Conservation (phyloP, 2,329 filamentous ascomycete species). For the Celoporthe dispersa region DNA sequence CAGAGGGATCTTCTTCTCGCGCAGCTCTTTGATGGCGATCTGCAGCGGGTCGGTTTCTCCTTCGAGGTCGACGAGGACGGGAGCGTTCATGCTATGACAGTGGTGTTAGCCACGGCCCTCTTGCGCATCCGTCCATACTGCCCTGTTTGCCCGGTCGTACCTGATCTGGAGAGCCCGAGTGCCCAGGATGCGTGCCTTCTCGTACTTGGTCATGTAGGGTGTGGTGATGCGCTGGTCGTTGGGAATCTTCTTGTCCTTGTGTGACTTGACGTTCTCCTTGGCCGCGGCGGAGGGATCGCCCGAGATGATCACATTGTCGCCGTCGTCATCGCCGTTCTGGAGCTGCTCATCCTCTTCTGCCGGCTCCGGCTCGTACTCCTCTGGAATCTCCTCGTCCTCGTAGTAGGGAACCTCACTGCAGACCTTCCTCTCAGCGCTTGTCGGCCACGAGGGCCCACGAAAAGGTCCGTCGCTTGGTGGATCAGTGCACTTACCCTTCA, state of each 20-base stretch:
- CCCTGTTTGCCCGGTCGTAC: slow-evolving; percentile 53
- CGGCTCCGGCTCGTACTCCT: slow-evolving; percentile 60
- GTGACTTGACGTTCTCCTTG: slow-evolving; percentile 58
- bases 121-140: neutral
- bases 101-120: slow-evolving; percentile 33
- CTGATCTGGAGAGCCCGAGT: slow-evolving; percentile 95
- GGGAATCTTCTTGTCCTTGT: slow-evolving; percentile 85
- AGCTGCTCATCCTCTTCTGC: slow-evolving; percentile 55
- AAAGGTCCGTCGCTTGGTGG: slow-evolving; percentile 3
- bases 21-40: slow-evolving; percentile 95
- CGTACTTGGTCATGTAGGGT: slow-evolving; percentile 99
- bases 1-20: slow-evolving; percentile 97
- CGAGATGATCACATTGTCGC: slow-evolving; percentile 62
- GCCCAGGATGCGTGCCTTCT: slow-evolving; percentile 89
- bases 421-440: slow-evolving; percentile 40
- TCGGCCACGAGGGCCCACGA: slow-evolving; percentile 32
- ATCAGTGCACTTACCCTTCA: slow-evolving; percentile 20
- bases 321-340: slow-evolving; percentile 59
- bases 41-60: slow-evolving; percentile 97
- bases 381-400: slow-evolving; percentile 70
- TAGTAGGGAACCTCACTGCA: slow-evolving; percentile 70
- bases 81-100: slow-evolving; percentile 84
- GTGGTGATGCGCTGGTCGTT: slow-evolving; percentile 89
- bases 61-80: slow-evolving; percentile 93
- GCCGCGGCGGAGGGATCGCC: slow-evolving; percentile 66